phyloP scores from a whole-genome alignment of 768 basidiomycete genomes.

The Dioszegia aurantiaca region DNA sequence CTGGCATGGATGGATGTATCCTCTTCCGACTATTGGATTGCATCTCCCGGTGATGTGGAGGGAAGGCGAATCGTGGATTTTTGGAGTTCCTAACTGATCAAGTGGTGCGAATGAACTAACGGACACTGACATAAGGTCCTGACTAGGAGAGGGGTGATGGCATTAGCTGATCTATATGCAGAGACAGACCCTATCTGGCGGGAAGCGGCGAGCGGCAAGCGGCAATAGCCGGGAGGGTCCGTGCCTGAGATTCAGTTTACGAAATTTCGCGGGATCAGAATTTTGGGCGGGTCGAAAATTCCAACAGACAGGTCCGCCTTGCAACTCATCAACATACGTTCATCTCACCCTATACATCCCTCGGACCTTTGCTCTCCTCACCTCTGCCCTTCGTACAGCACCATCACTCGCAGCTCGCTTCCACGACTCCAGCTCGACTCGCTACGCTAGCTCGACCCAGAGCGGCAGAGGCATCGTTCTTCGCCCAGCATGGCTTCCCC shows the following conservation, averaged over 20 bases:
- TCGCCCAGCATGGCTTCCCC: conserved; percentile 9
- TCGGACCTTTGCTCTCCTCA: neutral
- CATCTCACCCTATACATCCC: neutral
- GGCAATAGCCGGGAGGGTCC: neutral
- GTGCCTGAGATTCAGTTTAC: conserved; percentile 10
- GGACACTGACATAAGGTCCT: no score
- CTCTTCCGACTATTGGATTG: conserved; percentile 3
- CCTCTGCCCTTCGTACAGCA: neutral
- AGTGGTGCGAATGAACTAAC: no score
- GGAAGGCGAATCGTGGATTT: no score
- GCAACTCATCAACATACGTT: neutral
- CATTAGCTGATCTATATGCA: no score
- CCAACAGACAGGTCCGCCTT: neutral
- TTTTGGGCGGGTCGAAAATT: conserved; percentile 1
- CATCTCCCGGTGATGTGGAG: no score
- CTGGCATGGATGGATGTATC: conserved; percentile 1
- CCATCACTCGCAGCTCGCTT: neutral
- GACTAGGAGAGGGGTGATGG: no score
- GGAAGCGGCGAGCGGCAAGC: no score
- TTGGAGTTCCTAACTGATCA: no score
- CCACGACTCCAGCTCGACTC: neutral
- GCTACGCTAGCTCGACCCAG: neutral
- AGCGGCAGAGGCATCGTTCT: conserved; percentile 1
- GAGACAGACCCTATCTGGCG: no score
- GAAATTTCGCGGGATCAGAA: conserved; percentile 11